phyloP scores from a whole-genome alignment of 2,329 filamentous ascomycete genomes.

The Phaeosphaeria sp. region DNA sequence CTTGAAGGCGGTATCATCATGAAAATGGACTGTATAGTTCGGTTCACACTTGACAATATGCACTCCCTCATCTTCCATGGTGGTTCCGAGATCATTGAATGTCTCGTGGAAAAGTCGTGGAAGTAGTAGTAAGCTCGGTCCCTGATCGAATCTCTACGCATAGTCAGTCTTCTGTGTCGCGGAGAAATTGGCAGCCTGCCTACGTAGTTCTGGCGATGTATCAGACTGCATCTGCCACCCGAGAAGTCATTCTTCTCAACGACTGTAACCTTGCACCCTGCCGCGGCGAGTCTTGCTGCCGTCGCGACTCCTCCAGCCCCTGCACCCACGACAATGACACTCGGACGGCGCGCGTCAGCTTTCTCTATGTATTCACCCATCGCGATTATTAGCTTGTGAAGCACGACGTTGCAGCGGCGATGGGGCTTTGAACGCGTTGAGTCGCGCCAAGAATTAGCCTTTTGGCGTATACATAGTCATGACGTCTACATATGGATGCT shows the following conservation, averaged over 20 bases:
- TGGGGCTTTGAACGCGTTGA: slow-evolving; percentile 9
- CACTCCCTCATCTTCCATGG: slow-evolving; percentile 69
- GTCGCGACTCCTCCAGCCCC: slow-evolving; percentile 75
- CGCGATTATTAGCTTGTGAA: background rate
- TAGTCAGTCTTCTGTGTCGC: slow-evolving; percentile 4
- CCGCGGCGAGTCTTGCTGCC: slow-evolving; percentile 73
- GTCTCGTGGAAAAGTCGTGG: slow-evolving; percentile 73
- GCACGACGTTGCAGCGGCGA: slow-evolving; percentile 2
- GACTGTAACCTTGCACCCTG: slow-evolving; percentile 74
- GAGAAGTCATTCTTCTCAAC: slow-evolving; percentile 79
- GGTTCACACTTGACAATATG: slow-evolving; percentile 74
- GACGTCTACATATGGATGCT: slow-evolving; percentile 15
- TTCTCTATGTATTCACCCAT: slow-evolving; percentile 17
- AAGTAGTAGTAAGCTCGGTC: slow-evolving; percentile 74
- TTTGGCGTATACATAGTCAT: slow-evolving; percentile 17
- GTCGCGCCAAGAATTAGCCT: slow-evolving; percentile 17
- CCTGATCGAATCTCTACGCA: slow-evolving; percentile 72
- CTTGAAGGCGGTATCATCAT: slow-evolving; percentile 68
- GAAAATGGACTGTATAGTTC: slow-evolving; percentile 78
- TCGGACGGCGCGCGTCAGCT: slow-evolving; percentile 18
- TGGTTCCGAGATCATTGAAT: slow-evolving; percentile 72
- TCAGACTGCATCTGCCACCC: slow-evolving; percentile 73
- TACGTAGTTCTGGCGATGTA: slow-evolving; percentile 65
- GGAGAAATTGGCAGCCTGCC: slow-evolving; percentile 9
- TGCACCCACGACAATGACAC: slow-evolving; percentile 60